Base-by-base conservation (phyloP, 139 green algal species). In the Pedinophyceae sp. region DNA sequence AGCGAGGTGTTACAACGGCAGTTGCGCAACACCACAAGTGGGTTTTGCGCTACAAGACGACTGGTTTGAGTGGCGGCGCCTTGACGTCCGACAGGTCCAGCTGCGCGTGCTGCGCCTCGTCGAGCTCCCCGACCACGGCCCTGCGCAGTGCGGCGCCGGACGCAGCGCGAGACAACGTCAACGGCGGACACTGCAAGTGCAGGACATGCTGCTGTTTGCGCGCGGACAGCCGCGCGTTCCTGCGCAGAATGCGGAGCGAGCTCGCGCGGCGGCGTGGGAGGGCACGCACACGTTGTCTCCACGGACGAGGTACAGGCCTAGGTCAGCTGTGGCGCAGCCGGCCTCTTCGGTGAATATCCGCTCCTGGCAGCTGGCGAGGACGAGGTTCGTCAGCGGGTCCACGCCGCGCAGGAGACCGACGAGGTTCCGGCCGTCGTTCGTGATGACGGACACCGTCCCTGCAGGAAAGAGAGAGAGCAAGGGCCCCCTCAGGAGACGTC, bases 371-470 rank as follows among this genome's bases (percentile, higher is more conserved):
- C 96, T 82, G 39, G 93, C 80, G 24, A 98, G 52, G 7, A 97
- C 81, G 1, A 98, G 58, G 59, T 98, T 98, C 39, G 70, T 94
- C 4, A 71, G 64, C 56, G 97, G 90, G 53, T 98, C 90, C 53
- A 87, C 97, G 17, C 90, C 90, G 1, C 76, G 64, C 30, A 98
- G 65, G 0, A 74, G 64, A 16, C 90, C 89, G 65, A 93, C 70
- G 38, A 93, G 77, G 51, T 83, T 69, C 1, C 86, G 68, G 0
- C 87, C 87, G 43, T 95, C 87, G 50, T 83, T 89, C 10, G 82
- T 91, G 39, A 94, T 81, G 1, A 95, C 76, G 0, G 71, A 68
- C 0, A 95, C 72, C 0, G 69, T 64, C 5, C 49, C 74, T 82
- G 64, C 15, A n/a, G 38, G 38, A n/a, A 16, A 16, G 38, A 46